A percentile compares a stretch with the other conserved stretches of the same genome.
Evolutionary conservation across 352 stramenopile genomes (phyloP).

Genomic region (Phytophthora colocasiae): DNA sequence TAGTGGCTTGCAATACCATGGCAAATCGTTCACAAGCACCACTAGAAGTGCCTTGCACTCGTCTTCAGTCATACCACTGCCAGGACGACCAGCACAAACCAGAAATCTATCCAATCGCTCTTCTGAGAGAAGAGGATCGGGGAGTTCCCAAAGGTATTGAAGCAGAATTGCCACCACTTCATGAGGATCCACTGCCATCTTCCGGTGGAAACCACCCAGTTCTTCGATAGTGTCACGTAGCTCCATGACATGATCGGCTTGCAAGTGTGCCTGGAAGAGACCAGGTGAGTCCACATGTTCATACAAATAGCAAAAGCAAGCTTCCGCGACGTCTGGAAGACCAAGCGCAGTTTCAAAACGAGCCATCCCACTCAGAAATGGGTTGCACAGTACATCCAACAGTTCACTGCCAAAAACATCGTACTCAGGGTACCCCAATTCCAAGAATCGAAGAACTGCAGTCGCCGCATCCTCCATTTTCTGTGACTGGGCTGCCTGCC

Average conservation of each 20-base stretch:
- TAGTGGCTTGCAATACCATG: constrained; percentile 82
- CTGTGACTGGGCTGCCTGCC: constrained; percentile 62
- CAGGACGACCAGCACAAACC: constrained; percentile 44
- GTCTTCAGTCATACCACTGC: constrained; percentile 49
- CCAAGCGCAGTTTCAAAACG: constrained; percentile 86
- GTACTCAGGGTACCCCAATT: constrained; percentile 87
- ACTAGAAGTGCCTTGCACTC: constrained; percentile 69
- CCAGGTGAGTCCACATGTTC: constrained; percentile 78
- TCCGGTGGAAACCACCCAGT: constrained; percentile 81
- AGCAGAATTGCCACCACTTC: constrained; percentile 81
- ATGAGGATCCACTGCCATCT: constrained; percentile 83
- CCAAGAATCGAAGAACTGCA: constrained; percentile 81
- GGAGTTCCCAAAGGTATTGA: constrained; percentile 87
- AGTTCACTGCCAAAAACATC: constrained; percentile 82
- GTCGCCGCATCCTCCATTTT: constrained; percentile 74
- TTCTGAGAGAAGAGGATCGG: constrained; percentile 77
- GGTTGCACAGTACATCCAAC: constrained; percentile 83
- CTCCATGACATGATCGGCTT: constrained; percentile 80
- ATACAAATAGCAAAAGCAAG: constrained; percentile 83
- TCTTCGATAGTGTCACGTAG: constrained; percentile 85
- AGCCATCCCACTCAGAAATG: constrained; percentile 85
- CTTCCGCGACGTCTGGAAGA: constrained; percentile 81
- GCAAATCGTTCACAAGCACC: constrained; percentile 82
- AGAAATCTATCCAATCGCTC: constrained; percentile 79
- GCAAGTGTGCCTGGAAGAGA: constrained; percentile 83